Evolutionary conservation across 2,329 filamentous ascomycete genomes (phyloP).

Genomic region (Colletotrichum neosansevieriae): DNA sequence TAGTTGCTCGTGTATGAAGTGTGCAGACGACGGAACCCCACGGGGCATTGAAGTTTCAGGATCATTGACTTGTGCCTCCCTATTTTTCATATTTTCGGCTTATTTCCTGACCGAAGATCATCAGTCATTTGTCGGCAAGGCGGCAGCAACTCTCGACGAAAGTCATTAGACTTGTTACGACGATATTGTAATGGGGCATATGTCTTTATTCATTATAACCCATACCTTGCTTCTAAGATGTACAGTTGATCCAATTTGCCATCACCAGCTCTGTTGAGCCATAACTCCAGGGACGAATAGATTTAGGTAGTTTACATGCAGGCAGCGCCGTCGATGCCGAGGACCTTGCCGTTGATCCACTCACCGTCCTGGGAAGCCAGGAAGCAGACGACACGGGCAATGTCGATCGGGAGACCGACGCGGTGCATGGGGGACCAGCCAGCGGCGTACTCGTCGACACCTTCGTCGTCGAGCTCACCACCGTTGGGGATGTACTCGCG

Average conservation of each 20-base stretch:
- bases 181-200: too few species aligned
- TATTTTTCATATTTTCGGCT: too few species aligned
- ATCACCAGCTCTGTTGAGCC: conserved; percentile 6
- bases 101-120: too few species aligned
- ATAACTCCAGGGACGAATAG: conserved; percentile 19
- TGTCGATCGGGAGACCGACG: conserved; percentile 75
- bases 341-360: conserved; percentile 60
- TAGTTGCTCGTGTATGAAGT: too few species aligned
- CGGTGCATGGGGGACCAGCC: conserved; percentile 69
- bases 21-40: too few species aligned
- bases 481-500: conserved; percentile 73
- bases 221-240: conserved; percentile 29
- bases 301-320: conserved; percentile 40
- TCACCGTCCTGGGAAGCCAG: conserved; percentile 60
- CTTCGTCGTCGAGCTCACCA: conserved; percentile 65
- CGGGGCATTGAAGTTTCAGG: too few species aligned
- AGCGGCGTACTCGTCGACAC: conserved; percentile 65
- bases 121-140: too few species aligned
- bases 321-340: conserved; percentile 41
- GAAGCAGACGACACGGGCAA: conserved; percentile 73
- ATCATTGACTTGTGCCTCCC: too few species aligned
- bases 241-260: conserved; percentile 34
- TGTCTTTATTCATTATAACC: conserved; percentile 28
- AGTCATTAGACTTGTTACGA: too few species aligned
- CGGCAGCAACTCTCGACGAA: too few species aligned